Evolutionary conservation across 257 asterid species (phyloP).

Genomic region (Solanum corneliomulleri): DNA sequence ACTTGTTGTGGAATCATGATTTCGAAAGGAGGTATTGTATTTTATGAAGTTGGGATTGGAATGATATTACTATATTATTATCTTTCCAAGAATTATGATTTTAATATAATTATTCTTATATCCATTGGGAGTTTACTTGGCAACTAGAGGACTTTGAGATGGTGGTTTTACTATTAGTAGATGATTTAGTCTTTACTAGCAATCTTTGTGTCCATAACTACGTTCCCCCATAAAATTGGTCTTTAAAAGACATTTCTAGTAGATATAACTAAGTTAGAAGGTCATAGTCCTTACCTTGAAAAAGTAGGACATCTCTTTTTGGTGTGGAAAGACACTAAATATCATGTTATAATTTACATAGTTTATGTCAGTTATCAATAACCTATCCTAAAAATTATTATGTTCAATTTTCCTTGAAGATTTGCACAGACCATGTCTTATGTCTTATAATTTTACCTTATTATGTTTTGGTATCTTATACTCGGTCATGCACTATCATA

Average conservation of each 20-base stretch:
- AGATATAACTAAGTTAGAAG: background rate
- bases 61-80: background rate
- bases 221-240: background rate
- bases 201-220: background rate
- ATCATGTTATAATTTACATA: too few relatives aligned
- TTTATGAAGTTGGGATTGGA: too few relatives aligned
- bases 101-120: too few relatives aligned
- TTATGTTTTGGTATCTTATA: background rate
- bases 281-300: background rate
- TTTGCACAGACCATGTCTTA: background rate
- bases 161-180: background rate
- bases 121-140: background rate
- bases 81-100: background rate
- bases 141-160: background rate
- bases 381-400: background rate
- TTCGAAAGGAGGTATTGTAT: background rate
- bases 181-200: background rate
- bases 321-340: background rate
- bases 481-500: background rate
- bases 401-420: background rate
- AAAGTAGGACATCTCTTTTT: background rate
- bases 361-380: background rate
- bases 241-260: background rate
- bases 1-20: background rate
- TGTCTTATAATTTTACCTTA: background rate